Conservation (phyloP, 2,329 filamentous ascomycete species). For the Fusarium phyllophilum region DNA sequence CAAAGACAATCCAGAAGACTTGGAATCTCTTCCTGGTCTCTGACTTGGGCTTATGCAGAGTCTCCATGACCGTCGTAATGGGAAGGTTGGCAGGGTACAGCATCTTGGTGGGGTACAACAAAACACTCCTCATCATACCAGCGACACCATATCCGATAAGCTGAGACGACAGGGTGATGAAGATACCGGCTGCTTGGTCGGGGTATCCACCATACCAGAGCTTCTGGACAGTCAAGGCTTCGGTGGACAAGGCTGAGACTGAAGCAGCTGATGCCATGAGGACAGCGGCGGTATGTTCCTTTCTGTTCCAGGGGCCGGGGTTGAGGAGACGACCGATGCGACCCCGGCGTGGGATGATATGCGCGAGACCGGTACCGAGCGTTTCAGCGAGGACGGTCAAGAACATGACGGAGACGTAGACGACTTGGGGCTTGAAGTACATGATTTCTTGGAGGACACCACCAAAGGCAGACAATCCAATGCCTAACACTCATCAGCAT, state of each 20-base stretch:
- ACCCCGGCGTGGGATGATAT: slow-evolving; percentile 26
- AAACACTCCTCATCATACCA: slow-evolving; percentile 56
- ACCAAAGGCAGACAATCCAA: slow-evolving; percentile 36
- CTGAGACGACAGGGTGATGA: slow-evolving; percentile 59
- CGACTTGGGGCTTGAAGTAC: slow-evolving; percentile 40
- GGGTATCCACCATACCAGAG: slow-evolving; percentile 57
- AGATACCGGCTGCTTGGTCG: slow-evolving; percentile 50
- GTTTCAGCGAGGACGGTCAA: slow-evolving; percentile 36
- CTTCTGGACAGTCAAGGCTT: slow-evolving; percentile 57
- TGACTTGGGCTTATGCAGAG: slow-evolving; percentile 41
- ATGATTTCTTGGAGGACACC: slow-evolving; percentile 38
- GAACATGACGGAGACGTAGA: slow-evolving; percentile 41
- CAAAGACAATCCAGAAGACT: slow-evolving; percentile 54
- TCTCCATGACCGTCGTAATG: slow-evolving; percentile 46
- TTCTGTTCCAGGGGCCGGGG: slow-evolving; percentile 38
- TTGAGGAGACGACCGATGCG: slow-evolving; percentile 29
- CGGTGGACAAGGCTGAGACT: slow-evolving; percentile 46
- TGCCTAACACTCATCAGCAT: slow-evolving; percentile 14
- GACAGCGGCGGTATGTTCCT: slow-evolving; percentile 49
- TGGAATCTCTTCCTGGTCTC: slow-evolving; percentile 53
- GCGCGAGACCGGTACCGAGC: slow-evolving; percentile 11
- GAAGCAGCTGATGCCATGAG: slow-evolving; percentile 57
- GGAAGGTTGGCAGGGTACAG: slow-evolving; percentile 44
- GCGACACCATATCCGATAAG: slow-evolving; percentile 61
- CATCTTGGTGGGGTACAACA: slow-evolving; percentile 61